Base-by-base conservation (phyloP, 495 filamentous ascomycete species). In the Trichocladium antarcticum region DNA sequence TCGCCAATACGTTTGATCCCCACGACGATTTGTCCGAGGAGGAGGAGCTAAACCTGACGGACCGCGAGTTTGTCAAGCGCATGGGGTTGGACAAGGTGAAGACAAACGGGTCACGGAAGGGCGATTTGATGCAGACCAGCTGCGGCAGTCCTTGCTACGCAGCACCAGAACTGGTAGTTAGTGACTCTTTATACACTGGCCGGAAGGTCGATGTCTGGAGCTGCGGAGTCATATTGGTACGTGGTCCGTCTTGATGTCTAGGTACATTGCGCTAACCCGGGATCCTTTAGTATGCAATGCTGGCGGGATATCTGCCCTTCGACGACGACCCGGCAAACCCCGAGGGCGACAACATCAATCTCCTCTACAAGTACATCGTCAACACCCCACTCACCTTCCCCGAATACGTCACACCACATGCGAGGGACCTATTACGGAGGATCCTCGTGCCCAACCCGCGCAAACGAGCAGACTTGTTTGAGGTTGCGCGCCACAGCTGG, bases 121-220 rank as follows among this genome's bases (percentile, higher is more conserved):
- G 83, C 61, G 85, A 84, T 68, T 72, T 78, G 70, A 95, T 82
- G 80, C 81, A 74, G 71, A 95, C 80, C 61, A 95, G 69, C 59
- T 90, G 78, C 67, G 92, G 75, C 66, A 93, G 83, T 59, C 84
- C 84, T 5, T 99, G 92, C 61, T 99, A 99, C 65, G 92, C 92
- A 36, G 92, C 92, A 12, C 92, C 92, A 7, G 92, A 99, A 71
- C 75, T 99, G 32, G 92, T 99, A 15, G 92, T 99, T 49, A 95
- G 88, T 65, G 92, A 99, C 67, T 93, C 87, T 15, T 68, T 99
- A 14, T 99, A 99, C 66, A 99, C 93, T 6, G 92, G 92, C 34
- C 78, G 88, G 22, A 99, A 97, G 65, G 92, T 99, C 14, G 92
- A 99, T 62, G 92, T 99, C 20, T 99, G 92, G 92, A 97, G 92